These are phyloP conservation scores for Sarocladium oryzae DNA, from an alignment of 2,329 filamentous ascomycete genomes.

Conservation along the genomic window DNA sequence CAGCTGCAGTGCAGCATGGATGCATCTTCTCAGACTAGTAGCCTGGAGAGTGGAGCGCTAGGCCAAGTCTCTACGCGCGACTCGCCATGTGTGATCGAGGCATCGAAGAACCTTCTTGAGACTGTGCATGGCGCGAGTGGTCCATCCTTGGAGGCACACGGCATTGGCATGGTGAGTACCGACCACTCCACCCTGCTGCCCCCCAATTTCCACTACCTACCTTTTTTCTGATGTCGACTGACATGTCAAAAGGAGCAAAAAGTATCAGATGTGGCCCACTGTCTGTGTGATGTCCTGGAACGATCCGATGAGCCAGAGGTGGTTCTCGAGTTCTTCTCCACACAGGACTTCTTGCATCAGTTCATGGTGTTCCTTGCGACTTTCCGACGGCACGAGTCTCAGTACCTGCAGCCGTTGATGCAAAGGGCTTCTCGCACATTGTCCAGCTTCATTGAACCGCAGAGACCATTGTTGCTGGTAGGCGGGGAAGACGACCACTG, in stretches of 20 bases:
- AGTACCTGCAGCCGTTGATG: slow-evolving; percentile 15
- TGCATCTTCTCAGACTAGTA: background rate
- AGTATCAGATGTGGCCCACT: slow-evolving; percentile 16
- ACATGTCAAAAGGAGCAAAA: slow-evolving; percentile 15
- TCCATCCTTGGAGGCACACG: slow-evolving; percentile 14
- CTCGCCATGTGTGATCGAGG: slow-evolving; percentile 8
- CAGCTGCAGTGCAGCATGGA: slow-evolving; percentile 11
- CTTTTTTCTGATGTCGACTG: background rate
- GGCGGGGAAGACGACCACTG: background rate
- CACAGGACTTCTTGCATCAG: slow-evolving; percentile 12
- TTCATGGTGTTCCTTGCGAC: slow-evolving; percentile 16
- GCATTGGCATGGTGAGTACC: slow-evolving; percentile 18
- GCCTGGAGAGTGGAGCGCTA: background rate
- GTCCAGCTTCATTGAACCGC: background rate
- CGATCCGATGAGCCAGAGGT: slow-evolving; percentile 3
- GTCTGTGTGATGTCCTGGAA: slow-evolving; percentile 16
- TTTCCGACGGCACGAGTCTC: slow-evolving; percentile 16
- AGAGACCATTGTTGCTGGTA: background rate
- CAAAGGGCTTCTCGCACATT: slow-evolving; percentile 1
- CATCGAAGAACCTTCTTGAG: slow-evolving; percentile 14
- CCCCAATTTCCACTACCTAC: background rate
- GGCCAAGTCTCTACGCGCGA: background rate
- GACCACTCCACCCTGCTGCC: background rate
- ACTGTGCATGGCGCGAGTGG: slow-evolving; percentile 12
- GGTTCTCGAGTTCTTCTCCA: slow-evolving; percentile 8